phyloP scores from a whole-genome alignment of 1,139 yeast species.

The Kodamaea sp. region DNA sequence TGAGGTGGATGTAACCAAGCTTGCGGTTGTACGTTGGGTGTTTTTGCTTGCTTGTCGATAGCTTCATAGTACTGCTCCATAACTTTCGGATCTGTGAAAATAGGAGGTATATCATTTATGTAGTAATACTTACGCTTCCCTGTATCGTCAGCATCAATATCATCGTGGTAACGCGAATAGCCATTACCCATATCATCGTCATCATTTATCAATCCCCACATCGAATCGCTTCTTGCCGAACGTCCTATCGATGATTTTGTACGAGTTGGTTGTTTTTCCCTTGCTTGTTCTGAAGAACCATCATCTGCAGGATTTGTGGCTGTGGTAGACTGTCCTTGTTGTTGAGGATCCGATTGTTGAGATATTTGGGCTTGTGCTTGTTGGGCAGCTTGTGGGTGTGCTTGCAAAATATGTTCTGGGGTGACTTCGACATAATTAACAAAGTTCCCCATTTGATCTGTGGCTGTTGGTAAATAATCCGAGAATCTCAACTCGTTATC shows the following conservation, averaged over 20 bases:
- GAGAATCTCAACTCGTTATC: conserved; percentile 47
- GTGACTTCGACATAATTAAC: conserved; percentile 49
- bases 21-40: conserved; percentile 58
- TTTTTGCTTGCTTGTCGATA: conserved; percentile 64
- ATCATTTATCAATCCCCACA: conserved; percentile 56
- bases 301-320: conserved; percentile 8
- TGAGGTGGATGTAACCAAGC: conserved; percentile 67
- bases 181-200: conserved; percentile 83
- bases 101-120: conserved; percentile 78
- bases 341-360: conserved; percentile 1
- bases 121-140: conserved; percentile 35
- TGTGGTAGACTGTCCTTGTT: conserved; percentile 1
- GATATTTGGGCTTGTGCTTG: conserved; percentile 2
- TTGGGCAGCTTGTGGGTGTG: conserved; percentile 4
- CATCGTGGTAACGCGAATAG: conserved; percentile 69
- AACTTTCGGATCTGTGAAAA: conserved; percentile 72
- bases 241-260: conserved; percentile 5
- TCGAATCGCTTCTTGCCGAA: conserved; percentile 42
- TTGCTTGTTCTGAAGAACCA: conserved; percentile 14
- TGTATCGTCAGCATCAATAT: conserved; percentile 30
- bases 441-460: conserved; percentile 51
- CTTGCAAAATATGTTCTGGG: conserved; percentile 10
- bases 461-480: conserved; percentile 47
- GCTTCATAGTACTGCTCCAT: conserved; percentile 66
- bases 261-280: conserved; percentile 15